Evolutionary conservation across 805 yeast species (phyloP), one percentile per base, ranked within the genome.

Genomic region (Wickerhamiella occidentalis): DNA sequence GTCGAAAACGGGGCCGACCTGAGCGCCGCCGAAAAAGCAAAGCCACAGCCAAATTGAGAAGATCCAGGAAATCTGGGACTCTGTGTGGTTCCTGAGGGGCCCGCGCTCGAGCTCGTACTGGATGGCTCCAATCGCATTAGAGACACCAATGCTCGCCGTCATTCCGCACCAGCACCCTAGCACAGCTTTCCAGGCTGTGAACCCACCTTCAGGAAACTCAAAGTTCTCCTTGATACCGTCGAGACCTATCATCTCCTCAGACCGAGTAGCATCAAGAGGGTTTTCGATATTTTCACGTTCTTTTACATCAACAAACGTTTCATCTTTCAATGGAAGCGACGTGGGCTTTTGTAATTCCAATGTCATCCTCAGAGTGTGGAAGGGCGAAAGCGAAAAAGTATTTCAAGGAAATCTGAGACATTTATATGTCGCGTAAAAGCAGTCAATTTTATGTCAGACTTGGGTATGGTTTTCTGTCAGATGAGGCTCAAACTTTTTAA

Each of bases 31-130:
- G 29, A 66, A 58, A 54, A 66, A 68, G 49, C 64, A 63, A 35
- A 68, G 53, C 53, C 63, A 65, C 11, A 66, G 55, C 54, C 62
- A 67, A 7, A 65, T 50, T 6, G 65, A 73, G 58, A 82, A 83
- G 51, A 82, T 75, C 92, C 90, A 83, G 0, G 85, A 77, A 3
- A 80, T 68, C 2, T 75, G 61, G 18, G 79, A 68, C 13, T 77
- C 68, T 13, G 72, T 61, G 19, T 69, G 61, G 29, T 68, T 54
- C 6, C 59, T 58, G 50, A 82, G 66, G 52, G 78, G 79, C 58
- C 80, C 73, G 15, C 64, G 61, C 2, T 76, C 64, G 1, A 82
- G 71, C 60, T 77, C 80, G 0, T 84, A 76, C 61, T 82, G 84
- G 36, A 82, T 69, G 0, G 79, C 81, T 49, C 87, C 86, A 11